Evolutionary conservation across 2,329 filamentous ascomycete species (phyloP), one percentile per base, ranked within the genome.

Genomic region (Pseudocercospora crystallina): DNA sequence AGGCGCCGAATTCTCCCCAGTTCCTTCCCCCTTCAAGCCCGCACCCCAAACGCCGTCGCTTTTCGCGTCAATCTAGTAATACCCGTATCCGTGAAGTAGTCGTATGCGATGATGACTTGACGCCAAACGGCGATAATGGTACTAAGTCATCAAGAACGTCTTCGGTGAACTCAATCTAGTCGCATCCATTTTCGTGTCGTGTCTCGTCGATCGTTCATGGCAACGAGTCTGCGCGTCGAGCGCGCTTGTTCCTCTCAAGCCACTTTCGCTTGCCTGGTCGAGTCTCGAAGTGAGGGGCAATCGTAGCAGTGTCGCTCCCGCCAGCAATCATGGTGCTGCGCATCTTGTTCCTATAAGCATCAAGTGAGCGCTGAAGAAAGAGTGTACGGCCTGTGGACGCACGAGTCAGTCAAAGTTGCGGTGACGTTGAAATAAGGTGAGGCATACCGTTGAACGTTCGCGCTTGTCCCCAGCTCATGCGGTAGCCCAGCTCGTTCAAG

Each of bases 391-490:
- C 55, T 58, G 44, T 59, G 13, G 12, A n/a, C 34, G 12, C n/a
- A 43, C 30, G 15, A 26, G 54, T 59, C 43, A 61, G 53, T 43
- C 31, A 35, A 30, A 5, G 20, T 15, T 13, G n/a, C 26, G 15
- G 39, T 55, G 49, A 49, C 38, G 43, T 51, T 51, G 47, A 43
- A 36, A 50, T 46, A 39, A 38, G 43, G 40, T 51, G 26, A 36
- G 7, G 9, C 49, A 33, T 58, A 58, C 87, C 88, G 1, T 90
- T 86, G 75, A 97, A 96, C 9, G 92, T 89, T 64, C 92, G 81
- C 69, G 90, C 94, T 74, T 97, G 92, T 47, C 91, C 85, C 92
- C 94, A 99, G 42, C 89, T 91, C 88, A 99, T 95, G 40, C 92
- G 84, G 69, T 95, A 95, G 2, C 90, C 92, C 39, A 97, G 75